Evolutionary conservation across 2,329 filamentous ascomycete species (phyloP), one percentile per base, ranked within the genome.

Genomic region (Calcarisporium arbuscula): DNA sequence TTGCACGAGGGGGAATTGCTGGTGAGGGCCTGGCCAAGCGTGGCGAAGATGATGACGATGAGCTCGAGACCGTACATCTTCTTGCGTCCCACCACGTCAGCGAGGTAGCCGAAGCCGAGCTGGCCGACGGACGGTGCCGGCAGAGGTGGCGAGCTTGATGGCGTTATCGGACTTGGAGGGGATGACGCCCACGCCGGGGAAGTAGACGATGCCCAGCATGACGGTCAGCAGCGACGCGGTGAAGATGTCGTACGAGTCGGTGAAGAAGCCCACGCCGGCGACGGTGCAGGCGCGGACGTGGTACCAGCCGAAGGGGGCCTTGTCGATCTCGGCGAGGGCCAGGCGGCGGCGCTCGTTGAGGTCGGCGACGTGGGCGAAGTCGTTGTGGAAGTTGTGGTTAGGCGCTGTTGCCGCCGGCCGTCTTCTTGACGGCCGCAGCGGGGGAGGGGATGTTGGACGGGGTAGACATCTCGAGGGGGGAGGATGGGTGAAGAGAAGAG

Each of bases 181-280:
- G 52, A 89, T 82, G 21, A 64, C 64, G 14, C 78, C 77, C 11
- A 48, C 53, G 36, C 58, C 56, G 30, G 72, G 72, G 55, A 74
- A 88, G 67, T 83, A 90, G 45, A 88, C 84, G 31, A 89, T 77
- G 27, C 85, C 85, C 32, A 89, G 57, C 82, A 89, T 87, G 43
- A 74, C 71, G 19, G 82, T 85, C 43, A 82, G 67, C 52, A 87
- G 67, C 44, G 79, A 82, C 47, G 83, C 81, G 52, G 81, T 79
- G 58, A 92, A 92, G 64, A 88, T 85, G 53, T 84, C 80, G 61
- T 89, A 90, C 4, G 83, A 83, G 54, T 90, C 86, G 12, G 85
- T 90, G 62, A 92, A 92, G 75, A 94, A 92, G 48, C 85, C 86
- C 42, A 90, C 82, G 49, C 86, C 85, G 19, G 85, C 85, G 17